A percentile compares a stretch with the other conserved stretches of the same genome.
Conservation (phyloP, 306 rosid species). For the Lathyrus oleraceus region DNA sequence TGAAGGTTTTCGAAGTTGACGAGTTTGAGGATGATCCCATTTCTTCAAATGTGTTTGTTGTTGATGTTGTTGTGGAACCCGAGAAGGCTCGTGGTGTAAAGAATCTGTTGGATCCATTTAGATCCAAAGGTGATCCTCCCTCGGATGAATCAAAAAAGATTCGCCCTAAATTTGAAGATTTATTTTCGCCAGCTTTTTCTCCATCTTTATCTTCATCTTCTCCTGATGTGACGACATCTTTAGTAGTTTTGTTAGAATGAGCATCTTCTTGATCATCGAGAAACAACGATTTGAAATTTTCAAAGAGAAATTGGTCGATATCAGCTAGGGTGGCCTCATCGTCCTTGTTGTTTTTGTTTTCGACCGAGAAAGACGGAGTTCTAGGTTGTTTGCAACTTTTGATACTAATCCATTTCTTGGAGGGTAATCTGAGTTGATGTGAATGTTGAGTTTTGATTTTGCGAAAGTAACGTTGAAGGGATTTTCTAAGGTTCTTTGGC, state of each 20-base stretch:
- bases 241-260: neutral
- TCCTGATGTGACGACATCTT: neutral
- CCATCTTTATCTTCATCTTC: neutral
- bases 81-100: slow-evolving; percentile 42
- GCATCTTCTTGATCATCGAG: slow-evolving; percentile 39
- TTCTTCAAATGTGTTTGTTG: slow-evolving; percentile 43
- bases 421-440: slow-evolving; percentile 39
- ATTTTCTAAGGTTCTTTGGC: slow-evolving; percentile 60
- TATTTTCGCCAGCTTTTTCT: neutral
- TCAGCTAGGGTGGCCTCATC: slow-evolving; percentile 69
- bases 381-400: slow-evolving; percentile 58
- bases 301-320: slow-evolving; percentile 65
- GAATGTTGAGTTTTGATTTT: slow-evolving; percentile 51
- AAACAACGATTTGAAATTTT: slow-evolving; percentile 73
- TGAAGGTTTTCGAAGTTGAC: slow-evolving; percentile 24
- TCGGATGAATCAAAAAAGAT: slow-evolving; percentile 37
- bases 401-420: slow-evolving; percentile 56
- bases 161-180: slow-evolving; percentile 17
- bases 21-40: slow-evolving; percentile 41
- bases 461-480: slow-evolving; percentile 45
- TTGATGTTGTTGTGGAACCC: slow-evolving; percentile 38
- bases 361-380: slow-evolving; percentile 59
- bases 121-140: slow-evolving; percentile 33
- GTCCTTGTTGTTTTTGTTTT: slow-evolving; percentile 9
- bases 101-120: slow-evolving; percentile 51